Evolutionary conservation across 495 filamentous ascomycete genomes (phyloP).

Genomic region (Penicillium steckii): DNA sequence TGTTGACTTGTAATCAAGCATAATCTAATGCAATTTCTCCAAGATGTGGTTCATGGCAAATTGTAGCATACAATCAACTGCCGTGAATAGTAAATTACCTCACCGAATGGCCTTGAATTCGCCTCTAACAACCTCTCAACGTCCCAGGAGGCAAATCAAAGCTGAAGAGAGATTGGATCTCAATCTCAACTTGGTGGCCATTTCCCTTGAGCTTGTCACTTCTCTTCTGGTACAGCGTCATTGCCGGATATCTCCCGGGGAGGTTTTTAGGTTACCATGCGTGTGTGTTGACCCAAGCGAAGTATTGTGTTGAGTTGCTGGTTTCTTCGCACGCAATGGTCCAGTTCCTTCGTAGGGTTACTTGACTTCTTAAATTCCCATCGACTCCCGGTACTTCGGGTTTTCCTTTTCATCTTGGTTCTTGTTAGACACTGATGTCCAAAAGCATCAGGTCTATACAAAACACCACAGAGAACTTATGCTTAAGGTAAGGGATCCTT

Average conservation of each 20-base stretch:
- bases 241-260: conserved; percentile 1
- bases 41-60: conserved; percentile 21
- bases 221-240: neutral
- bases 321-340: conserved; percentile 4
- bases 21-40: conserved; percentile 13
- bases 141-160: conserved; percentile 16
- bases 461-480: neutral
- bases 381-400: conserved; percentile 12
- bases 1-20: neutral
- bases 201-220: neutral
- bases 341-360: conserved; percentile 11
- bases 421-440: neutral
- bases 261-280: conserved; percentile 7
- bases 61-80: conserved; percentile 3
- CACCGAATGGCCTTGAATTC: conserved; percentile 16
- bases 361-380: conserved; percentile 5
- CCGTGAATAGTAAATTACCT: conserved; percentile 7
- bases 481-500: neutral
- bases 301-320: neutral
- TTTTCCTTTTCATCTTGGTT: conserved; percentile 1
- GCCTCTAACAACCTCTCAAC: conserved; percentile 11
- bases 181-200: conserved; percentile 17
- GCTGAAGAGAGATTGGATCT: neutral
- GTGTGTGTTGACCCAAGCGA: conserved; percentile 11
- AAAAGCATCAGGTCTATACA: neutral